phyloP scores from a whole-genome alignment of 192 early-diverging fungal genomes.

The Backusella parvicylindrica region DNA sequence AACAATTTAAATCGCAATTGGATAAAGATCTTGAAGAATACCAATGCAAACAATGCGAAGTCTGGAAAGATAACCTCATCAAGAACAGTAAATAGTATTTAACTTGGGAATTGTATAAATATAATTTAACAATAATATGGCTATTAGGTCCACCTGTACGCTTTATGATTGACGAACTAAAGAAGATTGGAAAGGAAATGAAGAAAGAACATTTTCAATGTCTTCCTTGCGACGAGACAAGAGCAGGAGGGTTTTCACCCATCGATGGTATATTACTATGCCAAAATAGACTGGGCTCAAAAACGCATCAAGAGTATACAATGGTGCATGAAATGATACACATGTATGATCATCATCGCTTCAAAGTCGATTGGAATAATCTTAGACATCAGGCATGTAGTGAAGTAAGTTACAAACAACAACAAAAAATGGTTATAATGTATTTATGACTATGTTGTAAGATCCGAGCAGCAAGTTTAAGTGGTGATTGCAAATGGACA shows the following conservation, averaged over 20 bases:
- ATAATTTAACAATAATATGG: neutral
- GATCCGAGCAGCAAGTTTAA: conserved; percentile 74
- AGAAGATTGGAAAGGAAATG: conserved; percentile 62
- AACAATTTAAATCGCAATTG: conserved; percentile 24
- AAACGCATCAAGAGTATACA: conserved; percentile 85
- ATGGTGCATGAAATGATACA: conserved; percentile 94
- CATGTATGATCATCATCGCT: conserved; percentile 74
- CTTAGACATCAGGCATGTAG: conserved; percentile 78
- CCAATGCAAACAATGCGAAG: conserved; percentile 67
- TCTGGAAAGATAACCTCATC: conserved; percentile 73
- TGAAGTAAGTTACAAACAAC: conserved; percentile 41
- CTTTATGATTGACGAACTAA: conserved; percentile 83
- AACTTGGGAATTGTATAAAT: neutral
- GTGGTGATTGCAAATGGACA: conserved; percentile 75
- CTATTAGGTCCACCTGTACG: conserved; percentile 69
- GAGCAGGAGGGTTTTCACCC: conserved; percentile 86
- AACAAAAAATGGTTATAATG: neutral
- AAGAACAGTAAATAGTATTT: conserved; percentile 47
- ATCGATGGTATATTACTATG: conserved; percentile 82
- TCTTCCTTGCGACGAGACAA: conserved; percentile 74
- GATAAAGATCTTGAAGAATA: conserved; percentile 46
- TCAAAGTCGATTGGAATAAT: conserved; percentile 72
- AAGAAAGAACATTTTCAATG: conserved; percentile 67
- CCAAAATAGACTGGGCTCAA: conserved; percentile 75
- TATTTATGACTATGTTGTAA: conserved; percentile 7